Evolutionary conservation across 305 asterid species (phyloP), one percentile per base, ranked within the genome.

Genomic region (Caryopteris hybrid): DNA sequence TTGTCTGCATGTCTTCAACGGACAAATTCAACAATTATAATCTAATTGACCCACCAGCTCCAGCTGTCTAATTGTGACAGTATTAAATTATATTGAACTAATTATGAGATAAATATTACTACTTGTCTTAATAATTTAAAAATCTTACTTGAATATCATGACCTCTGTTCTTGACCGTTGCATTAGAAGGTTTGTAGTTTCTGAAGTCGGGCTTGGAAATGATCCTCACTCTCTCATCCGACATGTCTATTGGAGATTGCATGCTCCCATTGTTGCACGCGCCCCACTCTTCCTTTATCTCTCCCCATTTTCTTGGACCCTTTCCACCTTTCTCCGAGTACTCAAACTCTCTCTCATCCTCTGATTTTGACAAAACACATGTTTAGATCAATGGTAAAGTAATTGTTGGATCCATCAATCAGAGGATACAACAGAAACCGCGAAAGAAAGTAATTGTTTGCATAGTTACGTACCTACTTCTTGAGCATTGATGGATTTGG

Each of bases 291-390:
- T 63, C 71, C 78, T 79, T 82, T 10, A 90, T 56, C 46, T 70
- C 23, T 8, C 96, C 96, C 91, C 96, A 89, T 45, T 60, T 71
- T 38, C n/a, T 55, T 8, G 95, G 96, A 65, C 96, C 96, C 79
- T 68, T 87, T 50, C 34, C 71, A 34, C 92, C 53, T 9, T 65
- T 72, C 16, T 10, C 50, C 0, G 20, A 64, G 48, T 89, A 89
- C 56, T 87, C 90, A 34, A 87, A 87, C 64, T 84, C 89, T 50
- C 86, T 73, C 64, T 87, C 96, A 47, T 85, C 77, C 79, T 87
- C 96, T 89, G 69, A 2, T 18, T 46, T 25, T 16, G 5, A n/a
- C 18, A 16, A 16, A 6, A 6, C 36, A 38, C 11, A n/a, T n/a
- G n/a, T n/a, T n/a, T n/a, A n/a, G n/a, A n/a, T n/a, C n/a, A n/a